phyloP scores from a whole-genome alignment of 108 stramenopile species.

The Nannochloropsis gaditana region DNA sequence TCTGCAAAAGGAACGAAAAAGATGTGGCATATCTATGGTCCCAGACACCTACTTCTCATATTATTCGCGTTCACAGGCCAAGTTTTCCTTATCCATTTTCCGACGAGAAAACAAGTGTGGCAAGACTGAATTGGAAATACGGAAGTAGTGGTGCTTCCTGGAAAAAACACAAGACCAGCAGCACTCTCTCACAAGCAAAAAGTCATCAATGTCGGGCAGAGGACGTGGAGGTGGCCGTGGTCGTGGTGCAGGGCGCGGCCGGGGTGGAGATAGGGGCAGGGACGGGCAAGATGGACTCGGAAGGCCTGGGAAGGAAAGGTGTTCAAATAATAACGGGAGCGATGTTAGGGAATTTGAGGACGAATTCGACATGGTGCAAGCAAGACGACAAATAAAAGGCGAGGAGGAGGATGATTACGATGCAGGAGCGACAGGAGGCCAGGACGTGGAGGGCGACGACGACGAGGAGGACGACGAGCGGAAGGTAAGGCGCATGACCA shows the following conservation, averaged over 20 bases:
- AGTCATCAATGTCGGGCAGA: neutral
- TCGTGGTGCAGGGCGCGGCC: neutral
- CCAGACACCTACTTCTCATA: too few species aligned
- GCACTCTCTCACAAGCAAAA: neutral
- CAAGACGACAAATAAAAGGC: neutral
- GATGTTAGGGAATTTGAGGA: neutral
- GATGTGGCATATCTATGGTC: too few species aligned
- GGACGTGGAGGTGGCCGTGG: neutral
- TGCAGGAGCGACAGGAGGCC: neutral
- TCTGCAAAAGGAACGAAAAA: too few species aligned
- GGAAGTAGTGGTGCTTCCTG: too few species aligned
- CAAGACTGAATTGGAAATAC: too few species aligned
- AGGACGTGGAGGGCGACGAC: constrained; percentile 29
- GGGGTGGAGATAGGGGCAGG: neutral
- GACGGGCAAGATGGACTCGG: neutral
- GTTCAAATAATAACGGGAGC: neutral
- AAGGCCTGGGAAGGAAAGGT: neutral
- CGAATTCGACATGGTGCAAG: neutral
- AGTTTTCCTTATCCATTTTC: too few species aligned
- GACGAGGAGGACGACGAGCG: constrained; percentile 47
- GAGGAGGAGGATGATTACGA: constrained; percentile 23
- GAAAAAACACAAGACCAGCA: too few species aligned
- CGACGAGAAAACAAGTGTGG: too few species aligned
- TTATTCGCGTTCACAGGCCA: too few species aligned
- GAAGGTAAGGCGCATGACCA: constrained; percentile 35